Conservation (phyloP, 305 asterid genomes). For the Fraxinus sp. region DNA sequence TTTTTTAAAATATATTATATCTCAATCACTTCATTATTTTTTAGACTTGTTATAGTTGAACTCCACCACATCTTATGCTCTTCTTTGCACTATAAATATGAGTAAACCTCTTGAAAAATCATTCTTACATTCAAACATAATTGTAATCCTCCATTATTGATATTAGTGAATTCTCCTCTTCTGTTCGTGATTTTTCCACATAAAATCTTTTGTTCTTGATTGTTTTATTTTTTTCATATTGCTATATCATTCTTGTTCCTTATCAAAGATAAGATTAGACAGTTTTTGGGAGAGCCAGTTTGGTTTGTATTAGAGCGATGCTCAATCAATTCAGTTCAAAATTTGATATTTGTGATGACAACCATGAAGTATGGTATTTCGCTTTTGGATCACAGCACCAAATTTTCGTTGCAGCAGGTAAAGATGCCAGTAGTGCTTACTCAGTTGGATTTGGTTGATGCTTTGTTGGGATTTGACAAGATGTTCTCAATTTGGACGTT, state of each 20-base stretch:
- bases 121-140: not conserved
- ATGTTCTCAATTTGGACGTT: not conserved
- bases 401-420: not conserved
- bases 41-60: not conserved
- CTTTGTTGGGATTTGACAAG: not conserved
- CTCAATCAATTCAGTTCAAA: not conserved
- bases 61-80: not conserved
- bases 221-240: not conserved
- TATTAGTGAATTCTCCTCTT: not conserved
- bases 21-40: not conserved
- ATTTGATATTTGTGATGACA: not conserved
- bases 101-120: not conserved
- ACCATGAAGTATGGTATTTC: not conserved
- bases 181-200: not conserved
- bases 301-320: not conserved
- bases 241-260: not conserved
- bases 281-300: not conserved
- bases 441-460: not conserved
- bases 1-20: not conserved
- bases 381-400: not conserved
- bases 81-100: not conserved
- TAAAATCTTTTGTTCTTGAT: not conserved
- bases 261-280: not conserved
- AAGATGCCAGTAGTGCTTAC: not conserved
- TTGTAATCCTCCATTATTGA: not conserved